A percentile compares a stretch with the other conserved stretches of the same genome.
Evolutionary conservation across 768 basidiomycete species (phyloP).

Genomic region (Russula foetens): DNA sequence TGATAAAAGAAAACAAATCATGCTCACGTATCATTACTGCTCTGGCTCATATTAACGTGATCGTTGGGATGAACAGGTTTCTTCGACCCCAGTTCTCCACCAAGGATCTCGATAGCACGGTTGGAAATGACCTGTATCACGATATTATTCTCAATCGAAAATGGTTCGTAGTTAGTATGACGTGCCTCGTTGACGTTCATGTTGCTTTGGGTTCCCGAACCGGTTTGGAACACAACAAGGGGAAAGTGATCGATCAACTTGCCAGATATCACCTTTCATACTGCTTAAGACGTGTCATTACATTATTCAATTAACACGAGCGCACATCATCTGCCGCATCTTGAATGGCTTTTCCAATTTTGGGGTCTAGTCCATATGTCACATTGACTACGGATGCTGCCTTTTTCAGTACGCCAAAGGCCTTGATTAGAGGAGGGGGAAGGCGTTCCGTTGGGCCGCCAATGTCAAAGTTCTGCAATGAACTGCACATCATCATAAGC

Average conservation of each 20-base stretch:
- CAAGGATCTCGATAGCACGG: constrained; percentile 93
- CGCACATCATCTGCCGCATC: constrained; percentile 88
- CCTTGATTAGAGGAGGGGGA: constrained; percentile 93
- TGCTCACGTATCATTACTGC: constrained; percentile 93
- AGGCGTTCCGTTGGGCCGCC: constrained; percentile 91
- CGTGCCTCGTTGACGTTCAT: constrained; percentile 95
- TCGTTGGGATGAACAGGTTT: constrained; percentile 98
- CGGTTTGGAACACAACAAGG: constrained; percentile 97
- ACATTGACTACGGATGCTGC: constrained; percentile 90
- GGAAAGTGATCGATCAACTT: constrained; percentile 95
- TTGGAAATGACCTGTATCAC: constrained; percentile 83
- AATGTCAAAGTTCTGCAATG: constrained; percentile 97
- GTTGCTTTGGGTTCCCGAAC: constrained; percentile 97
- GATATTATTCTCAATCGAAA: not conserved
- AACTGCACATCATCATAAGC: constrained; percentile 38
- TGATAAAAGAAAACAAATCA: not conserved
- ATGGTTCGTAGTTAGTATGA: not conserved
- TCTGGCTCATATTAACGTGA: constrained; percentile 99
- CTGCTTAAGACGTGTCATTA: not conserved
- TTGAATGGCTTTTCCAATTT: constrained; percentile 82
- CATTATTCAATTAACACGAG: not conserved
- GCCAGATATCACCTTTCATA: constrained; percentile 84
- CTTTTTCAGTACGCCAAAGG: constrained; percentile 96
- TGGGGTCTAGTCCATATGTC: constrained; percentile 83
- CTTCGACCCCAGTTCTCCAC: constrained; percentile 92